phyloP scores from a whole-genome alignment of 352 stramenopile species.

The Phytophthora capsici region DNA sequence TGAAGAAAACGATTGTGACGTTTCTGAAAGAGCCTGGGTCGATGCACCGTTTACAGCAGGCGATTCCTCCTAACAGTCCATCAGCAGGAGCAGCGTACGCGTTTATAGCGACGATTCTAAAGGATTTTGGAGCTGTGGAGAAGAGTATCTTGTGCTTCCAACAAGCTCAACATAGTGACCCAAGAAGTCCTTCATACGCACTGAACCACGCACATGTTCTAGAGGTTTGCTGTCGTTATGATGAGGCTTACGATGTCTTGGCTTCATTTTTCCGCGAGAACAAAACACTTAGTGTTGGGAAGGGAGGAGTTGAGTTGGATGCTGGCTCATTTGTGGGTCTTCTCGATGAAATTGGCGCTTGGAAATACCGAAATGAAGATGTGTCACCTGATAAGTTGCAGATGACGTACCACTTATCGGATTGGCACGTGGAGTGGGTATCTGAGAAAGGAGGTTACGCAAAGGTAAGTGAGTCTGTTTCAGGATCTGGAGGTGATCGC shows the following conservation, averaged over 20 bases:
- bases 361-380: slow-evolving; percentile 4
- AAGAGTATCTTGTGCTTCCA: slow-evolving; percentile 65
- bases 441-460: slow-evolving; percentile 22
- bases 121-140: slow-evolving; percentile 68
- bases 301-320: slow-evolving; percentile 18
- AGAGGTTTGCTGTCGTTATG: slow-evolving; percentile 52
- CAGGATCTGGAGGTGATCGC: neutral
- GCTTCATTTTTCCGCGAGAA: slow-evolving; percentile 53
- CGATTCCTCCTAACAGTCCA: slow-evolving; percentile 41
- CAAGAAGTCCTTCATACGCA: slow-evolving; percentile 60
- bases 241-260: slow-evolving; percentile 51
- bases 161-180: slow-evolving; percentile 44
- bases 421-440: slow-evolving; percentile 43
- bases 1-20: slow-evolving; percentile 58
- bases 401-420: no score
- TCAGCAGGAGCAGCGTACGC: slow-evolving; percentile 71
- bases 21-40: slow-evolving; percentile 42
- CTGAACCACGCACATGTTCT: slow-evolving; percentile 73
- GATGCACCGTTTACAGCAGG: slow-evolving; percentile 50
- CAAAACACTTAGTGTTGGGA: slow-evolving; percentile 37
- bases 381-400: no score
- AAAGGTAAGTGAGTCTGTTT: slow-evolving; percentile 21
- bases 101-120: slow-evolving; percentile 79
- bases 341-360: slow-evolving; percentile 35
- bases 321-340: slow-evolving; percentile 40